A percentile compares a stretch with the other conserved stretches of the same genome.
Evolutionary conservation across 495 filamentous ascomycete genomes (phyloP).

Genomic region (Rhypophila decipiens): DNA sequence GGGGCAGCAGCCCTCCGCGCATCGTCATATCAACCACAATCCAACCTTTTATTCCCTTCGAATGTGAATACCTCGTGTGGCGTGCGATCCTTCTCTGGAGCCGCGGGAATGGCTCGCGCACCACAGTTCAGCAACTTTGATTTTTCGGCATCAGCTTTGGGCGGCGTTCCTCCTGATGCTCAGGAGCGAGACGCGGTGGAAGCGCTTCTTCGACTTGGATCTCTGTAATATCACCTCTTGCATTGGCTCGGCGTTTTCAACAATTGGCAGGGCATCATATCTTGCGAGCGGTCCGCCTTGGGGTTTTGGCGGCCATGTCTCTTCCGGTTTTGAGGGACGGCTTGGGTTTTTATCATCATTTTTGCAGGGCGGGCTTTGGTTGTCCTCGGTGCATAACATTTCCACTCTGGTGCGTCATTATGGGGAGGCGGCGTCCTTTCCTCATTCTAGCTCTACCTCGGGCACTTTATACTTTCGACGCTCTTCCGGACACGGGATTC

Average conservation of each 20-base stretch:
- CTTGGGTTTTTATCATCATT: neutral
- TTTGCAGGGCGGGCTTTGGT: neutral
- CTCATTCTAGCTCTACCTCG: neutral
- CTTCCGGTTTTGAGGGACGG: neutral
- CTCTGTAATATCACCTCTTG: constrained; percentile 61
- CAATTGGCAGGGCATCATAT: constrained; percentile 10
- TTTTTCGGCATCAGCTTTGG: constrained; percentile 40
- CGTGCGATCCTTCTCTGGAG: constrained; percentile 40
- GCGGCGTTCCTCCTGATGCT: constrained; percentile 48
- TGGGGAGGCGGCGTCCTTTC: neutral
- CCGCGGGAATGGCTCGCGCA: constrained; percentile 41
- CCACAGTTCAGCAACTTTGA: constrained; percentile 42
- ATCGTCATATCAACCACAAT: constrained; percentile 48
- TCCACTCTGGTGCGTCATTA: neutral
- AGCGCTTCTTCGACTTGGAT: constrained; percentile 76
- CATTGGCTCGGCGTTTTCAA: constrained; percentile 43
- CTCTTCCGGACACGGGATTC: too few species aligned
- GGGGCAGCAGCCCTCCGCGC: constrained; percentile 79
- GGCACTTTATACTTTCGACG: too few species aligned
- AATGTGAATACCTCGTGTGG: constrained; percentile 40
- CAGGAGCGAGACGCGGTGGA: constrained; percentile 82
- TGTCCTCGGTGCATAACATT: neutral
- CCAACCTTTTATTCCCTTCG: constrained; percentile 27
- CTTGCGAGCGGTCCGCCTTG: neutral
- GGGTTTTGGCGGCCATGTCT: neutral